phyloP scores from a whole-genome alignment of 73 alveolate genomes.

The Uronychia setigera region DNA sequence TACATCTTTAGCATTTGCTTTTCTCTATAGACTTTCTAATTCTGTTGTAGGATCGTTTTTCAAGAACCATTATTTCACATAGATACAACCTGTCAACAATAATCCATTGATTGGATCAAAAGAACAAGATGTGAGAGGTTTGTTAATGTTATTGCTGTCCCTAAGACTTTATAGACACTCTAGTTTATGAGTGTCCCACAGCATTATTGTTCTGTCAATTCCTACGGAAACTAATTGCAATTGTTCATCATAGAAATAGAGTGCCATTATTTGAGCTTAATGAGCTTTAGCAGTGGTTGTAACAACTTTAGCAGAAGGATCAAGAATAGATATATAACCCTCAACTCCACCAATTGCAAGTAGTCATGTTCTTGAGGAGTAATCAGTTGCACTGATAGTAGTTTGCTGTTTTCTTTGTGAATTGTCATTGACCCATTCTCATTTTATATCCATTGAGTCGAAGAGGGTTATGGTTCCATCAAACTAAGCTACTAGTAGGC shows the following conservation, averaged over 20 bases:
- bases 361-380: constrained; percentile 21
- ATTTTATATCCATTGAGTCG: constrained; percentile 55
- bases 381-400: constrained; percentile 44
- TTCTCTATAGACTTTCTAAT: constrained; percentile 39
- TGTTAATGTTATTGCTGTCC: background rate
- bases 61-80: constrained; percentile 30
- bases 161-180: background rate
- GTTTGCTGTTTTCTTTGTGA: constrained; percentile 11
- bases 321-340: constrained; percentile 29
- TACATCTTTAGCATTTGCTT: constrained; percentile 41
- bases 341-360: constrained; percentile 53
- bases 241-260: constrained; percentile 10
- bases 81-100: constrained; percentile 38
- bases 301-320: constrained; percentile 46
- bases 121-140: constrained; percentile 14
- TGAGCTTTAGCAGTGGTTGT: constrained; percentile 26
- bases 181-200: constrained; percentile 1
- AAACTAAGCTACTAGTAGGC: constrained; percentile 25
- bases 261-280: background rate
- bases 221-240: background rate
- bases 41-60: constrained; percentile 13
- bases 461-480: constrained; percentile 26
- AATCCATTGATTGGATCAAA: constrained; percentile 18
- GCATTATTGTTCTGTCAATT: constrained; percentile 5
- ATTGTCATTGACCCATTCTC: constrained; percentile 32